Evolutionary conservation across 345 rosid species (phyloP).

Genomic region (Arabidopsis thaliana): DNA sequence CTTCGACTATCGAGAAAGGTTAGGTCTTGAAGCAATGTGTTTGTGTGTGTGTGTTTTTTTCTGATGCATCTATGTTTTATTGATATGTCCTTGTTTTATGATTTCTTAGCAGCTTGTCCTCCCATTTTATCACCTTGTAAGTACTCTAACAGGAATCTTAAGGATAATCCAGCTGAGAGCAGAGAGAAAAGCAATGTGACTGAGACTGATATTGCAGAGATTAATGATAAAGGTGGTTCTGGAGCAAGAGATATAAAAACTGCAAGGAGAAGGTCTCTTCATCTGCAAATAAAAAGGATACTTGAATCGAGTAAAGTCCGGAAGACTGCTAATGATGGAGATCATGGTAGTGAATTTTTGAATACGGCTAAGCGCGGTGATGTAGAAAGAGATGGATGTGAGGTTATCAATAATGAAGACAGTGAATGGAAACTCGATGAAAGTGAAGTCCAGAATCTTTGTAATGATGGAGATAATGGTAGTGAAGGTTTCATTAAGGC

Average conservation of each 20-base stretch:
- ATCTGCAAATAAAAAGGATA: neutral
- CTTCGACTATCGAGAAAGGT: constrained; percentile 39
- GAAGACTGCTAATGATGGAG: constrained; percentile 6
- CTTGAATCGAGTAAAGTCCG: neutral
- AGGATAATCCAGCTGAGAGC: constrained; percentile 15
- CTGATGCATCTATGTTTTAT: constrained; percentile 11
- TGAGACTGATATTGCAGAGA: neutral
- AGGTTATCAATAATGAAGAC: constrained; percentile 10
- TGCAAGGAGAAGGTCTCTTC: constrained; percentile 25
- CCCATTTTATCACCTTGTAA: constrained; percentile 38
- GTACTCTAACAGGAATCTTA: neutral
- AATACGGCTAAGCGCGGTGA: constrained; percentile 6
- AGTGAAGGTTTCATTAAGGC: constrained; percentile 21
- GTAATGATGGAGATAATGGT: constrained; percentile 4
- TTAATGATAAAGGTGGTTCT: constrained; percentile 6
- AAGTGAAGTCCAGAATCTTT: neutral
- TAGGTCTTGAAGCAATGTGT: constrained; percentile 13
- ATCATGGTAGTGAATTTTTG: constrained; percentile 5
- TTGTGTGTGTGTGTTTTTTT: constrained; percentile 5
- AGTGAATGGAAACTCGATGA: neutral
- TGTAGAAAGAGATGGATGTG: constrained; percentile 17
- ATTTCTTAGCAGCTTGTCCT: constrained; percentile 32
- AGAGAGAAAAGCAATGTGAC: constrained; percentile 13
- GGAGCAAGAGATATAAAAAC: neutral
- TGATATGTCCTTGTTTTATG: neutral